These are phyloP conservation scores for Naganishia sp. DNA, from an alignment of 1,284 basidiomycete genomes.

Conservation along the genomic window DNA sequence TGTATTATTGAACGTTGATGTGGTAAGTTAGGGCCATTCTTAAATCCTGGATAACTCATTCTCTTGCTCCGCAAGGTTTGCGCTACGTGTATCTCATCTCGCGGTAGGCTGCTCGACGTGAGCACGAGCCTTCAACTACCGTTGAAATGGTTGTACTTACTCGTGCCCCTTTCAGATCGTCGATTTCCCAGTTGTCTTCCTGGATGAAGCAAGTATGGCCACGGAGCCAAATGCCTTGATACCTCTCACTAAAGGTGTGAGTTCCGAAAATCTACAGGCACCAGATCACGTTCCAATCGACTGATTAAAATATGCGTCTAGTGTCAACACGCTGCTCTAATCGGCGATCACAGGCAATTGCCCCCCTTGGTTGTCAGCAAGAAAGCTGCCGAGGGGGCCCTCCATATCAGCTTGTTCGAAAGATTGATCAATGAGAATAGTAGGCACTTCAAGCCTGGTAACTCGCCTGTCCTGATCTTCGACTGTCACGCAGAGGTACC, in stretches of 20 bases:
- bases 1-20: conserved; percentile 67
- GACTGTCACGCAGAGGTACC: conserved; percentile 52
- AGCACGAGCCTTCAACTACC: conserved; percentile 1
- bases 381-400: conserved; percentile 68
- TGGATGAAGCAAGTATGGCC: conserved; percentile 95
- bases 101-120: conserved; percentile 53
- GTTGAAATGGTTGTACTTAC: background rate
- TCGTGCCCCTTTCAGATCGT: conserved; percentile 60
- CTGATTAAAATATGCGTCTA: conserved; percentile 46
- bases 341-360: conserved; percentile 96
- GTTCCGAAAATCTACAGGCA: conserved; percentile 44
- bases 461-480: conserved; percentile 10
- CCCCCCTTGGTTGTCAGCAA: conserved; percentile 80
- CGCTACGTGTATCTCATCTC: conserved; percentile 76
- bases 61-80: conserved; percentile 62
- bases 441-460: conserved; percentile 52
- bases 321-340: conserved; percentile 80
- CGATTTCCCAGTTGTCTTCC: conserved; percentile 89
- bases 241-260: conserved; percentile 82
- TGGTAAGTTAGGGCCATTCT: conserved; percentile 59
- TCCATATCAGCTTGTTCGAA: conserved; percentile 83
- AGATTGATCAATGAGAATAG: conserved; percentile 75
- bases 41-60: conserved; percentile 2
- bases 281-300: background rate
- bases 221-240: conserved; percentile 86